phyloP scores from a whole-genome alignment of 805 yeast genomes.

The Komagataella phaffii region DNA sequence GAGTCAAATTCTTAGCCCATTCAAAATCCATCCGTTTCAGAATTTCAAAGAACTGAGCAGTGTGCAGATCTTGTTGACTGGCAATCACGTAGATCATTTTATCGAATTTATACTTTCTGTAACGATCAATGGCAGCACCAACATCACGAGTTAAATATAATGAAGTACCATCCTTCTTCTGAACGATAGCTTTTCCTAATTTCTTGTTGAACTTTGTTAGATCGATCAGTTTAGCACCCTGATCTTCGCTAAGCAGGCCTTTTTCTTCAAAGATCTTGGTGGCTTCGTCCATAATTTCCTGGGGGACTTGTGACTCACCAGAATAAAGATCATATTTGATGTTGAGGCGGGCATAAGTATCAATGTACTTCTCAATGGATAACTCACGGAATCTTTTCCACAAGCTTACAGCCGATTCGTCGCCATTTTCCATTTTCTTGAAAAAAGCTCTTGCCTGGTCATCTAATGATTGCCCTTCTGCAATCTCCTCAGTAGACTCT shows the following conservation, averaged over 20 bases:
- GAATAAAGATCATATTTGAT: constrained; percentile 81
- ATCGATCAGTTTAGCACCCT: constrained; percentile 85
- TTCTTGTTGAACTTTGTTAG: constrained; percentile 71
- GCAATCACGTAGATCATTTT: constrained; percentile 96
- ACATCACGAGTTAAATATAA: constrained; percentile 91
- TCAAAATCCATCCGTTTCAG: constrained; percentile 79
- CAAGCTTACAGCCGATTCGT: constrained; percentile 55
- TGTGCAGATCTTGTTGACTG: constrained; percentile 89
- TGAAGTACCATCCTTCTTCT: constrained; percentile 92
- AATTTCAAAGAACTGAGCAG: constrained; percentile 88
- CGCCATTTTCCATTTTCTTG: constrained; percentile 89
- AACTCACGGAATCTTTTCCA: constrained; percentile 89
- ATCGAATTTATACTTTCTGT: constrained; percentile 74
- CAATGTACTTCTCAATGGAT: constrained; percentile 74
- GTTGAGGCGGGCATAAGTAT: constrained; percentile 85
- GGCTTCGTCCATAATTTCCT: constrained; percentile 55
- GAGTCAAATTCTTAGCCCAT: constrained; percentile 71
- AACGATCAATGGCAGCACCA: constrained; percentile 90
- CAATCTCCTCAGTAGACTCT: constrained; percentile 39
- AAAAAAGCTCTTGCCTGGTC: constrained; percentile 81
- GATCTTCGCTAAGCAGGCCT: constrained; percentile 68
- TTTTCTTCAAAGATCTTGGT: constrained; percentile 48
- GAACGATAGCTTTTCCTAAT: constrained; percentile 83
- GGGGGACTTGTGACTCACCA: constrained; percentile 91
- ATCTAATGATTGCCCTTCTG: constrained; percentile 42